These are phyloP conservation scores for Lentinula detonsa DNA, from an alignment of 768 basidiomycete genomes.

Conservation along the genomic window DNA sequence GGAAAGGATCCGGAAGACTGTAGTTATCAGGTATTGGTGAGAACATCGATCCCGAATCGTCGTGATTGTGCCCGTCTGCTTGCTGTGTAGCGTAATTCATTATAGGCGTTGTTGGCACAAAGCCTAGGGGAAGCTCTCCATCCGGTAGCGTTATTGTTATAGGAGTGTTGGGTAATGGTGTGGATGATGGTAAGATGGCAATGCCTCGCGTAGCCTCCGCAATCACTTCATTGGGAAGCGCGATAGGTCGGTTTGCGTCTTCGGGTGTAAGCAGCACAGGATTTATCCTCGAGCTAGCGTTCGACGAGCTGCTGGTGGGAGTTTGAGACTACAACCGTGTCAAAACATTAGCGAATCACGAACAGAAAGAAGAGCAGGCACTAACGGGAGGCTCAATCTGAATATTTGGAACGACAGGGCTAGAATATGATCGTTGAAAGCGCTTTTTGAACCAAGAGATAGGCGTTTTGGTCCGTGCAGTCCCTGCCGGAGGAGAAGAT, in stretches of 20 bases:
- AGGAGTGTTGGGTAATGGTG: constrained; percentile 1
- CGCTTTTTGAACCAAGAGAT: constrained; percentile 9
- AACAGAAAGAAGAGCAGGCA: background rate
- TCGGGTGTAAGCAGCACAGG: constrained; percentile 3
- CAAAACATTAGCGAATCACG: background rate
- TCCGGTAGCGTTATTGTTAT: constrained; percentile 4
- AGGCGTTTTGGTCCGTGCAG: constrained; percentile 8
- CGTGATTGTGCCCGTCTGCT: background rate
- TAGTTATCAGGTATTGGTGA: constrained; percentile 5
- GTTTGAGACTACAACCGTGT: background rate
- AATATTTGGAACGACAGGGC: constrained; percentile 6
- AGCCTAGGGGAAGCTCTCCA: constrained; percentile 2
- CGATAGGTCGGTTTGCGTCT: constrained; percentile 2
- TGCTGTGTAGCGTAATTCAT: background rate
- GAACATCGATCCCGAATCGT: background rate
- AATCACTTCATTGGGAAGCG: constrained; percentile 3
- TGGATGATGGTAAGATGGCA: constrained; percentile 1
- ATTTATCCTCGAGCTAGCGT: background rate
- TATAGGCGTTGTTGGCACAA: constrained; percentile 5
- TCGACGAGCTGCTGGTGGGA: background rate
- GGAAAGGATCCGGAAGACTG: constrained; percentile 3
- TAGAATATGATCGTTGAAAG: constrained; percentile 10
- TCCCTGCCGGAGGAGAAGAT: background rate
- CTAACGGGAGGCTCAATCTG: constrained; percentile 10
- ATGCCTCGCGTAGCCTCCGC: constrained; percentile 6